phyloP scores from a whole-genome alignment of 2,329 filamentous ascomycete genomes.

The Seiridium unicorne region DNA sequence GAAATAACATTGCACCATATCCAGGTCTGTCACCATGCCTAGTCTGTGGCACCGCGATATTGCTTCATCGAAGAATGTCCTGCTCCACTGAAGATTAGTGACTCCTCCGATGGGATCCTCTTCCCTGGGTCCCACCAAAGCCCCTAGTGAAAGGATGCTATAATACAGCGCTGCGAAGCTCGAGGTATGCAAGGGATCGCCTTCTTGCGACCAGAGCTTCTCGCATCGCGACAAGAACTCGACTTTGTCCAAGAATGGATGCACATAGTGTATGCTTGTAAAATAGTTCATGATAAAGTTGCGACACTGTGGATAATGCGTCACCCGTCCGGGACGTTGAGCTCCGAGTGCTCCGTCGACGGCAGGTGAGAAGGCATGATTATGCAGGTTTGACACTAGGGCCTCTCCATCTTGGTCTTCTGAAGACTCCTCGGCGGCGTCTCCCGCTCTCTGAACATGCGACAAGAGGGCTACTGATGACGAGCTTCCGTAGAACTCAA shows the following conservation, averaged over 20 bases:
- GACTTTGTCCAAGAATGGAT: constrained; percentile 45
- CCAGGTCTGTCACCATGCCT: constrained; percentile 42
- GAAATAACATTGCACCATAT: constrained; percentile 46
- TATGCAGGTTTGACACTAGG: constrained; percentile 43
- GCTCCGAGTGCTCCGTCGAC: constrained; percentile 1
- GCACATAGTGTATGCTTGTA: constrained; percentile 45
- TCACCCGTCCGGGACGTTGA: constrained; percentile 1
- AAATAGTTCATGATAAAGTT: constrained; percentile 46
- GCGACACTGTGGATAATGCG: constrained; percentile 40
- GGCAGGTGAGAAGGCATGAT: constrained; percentile 37
- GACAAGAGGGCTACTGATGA: constrained; percentile 44
- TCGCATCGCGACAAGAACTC: constrained; percentile 41
- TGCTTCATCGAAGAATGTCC: constrained; percentile 42
- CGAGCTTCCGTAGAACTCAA: constrained; percentile 47
- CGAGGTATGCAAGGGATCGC: constrained; percentile 19
- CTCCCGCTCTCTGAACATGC: constrained; percentile 32
- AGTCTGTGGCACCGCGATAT: constrained; percentile 34
- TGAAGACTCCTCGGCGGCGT: constrained; percentile 12
- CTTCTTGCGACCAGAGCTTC: constrained; percentile 34
- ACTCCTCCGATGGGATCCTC: constrained; percentile 40
- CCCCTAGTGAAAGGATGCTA: constrained; percentile 43
- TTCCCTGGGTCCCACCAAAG: constrained; percentile 41
- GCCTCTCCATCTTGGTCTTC: constrained; percentile 28
- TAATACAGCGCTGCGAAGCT: constrained; percentile 47
- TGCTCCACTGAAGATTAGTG: constrained; percentile 43